Conservation (phyloP, 177 flowering plant species). For the Vitis hybrid region DNA sequence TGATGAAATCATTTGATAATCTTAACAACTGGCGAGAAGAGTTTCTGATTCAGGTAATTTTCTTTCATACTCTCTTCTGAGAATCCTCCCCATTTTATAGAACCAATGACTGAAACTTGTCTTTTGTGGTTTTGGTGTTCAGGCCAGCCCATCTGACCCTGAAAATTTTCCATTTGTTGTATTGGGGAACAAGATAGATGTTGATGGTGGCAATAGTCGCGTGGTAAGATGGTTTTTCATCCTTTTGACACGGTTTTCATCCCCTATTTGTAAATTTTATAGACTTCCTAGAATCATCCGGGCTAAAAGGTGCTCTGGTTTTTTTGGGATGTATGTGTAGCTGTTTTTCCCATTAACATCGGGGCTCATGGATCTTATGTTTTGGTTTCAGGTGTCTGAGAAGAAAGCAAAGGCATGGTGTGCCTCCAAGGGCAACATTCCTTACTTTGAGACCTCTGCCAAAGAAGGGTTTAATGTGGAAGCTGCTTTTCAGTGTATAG, state of each 20-base stretch:
- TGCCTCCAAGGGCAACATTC: conserved; percentile 67
- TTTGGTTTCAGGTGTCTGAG: conserved; percentile 43
- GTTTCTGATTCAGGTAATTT: conserved; percentile 44
- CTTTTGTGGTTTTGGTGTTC: conserved; percentile 16
- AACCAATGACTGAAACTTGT: conserved; percentile 1
- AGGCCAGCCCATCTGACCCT: conserved; percentile 62
- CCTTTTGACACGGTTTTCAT: not conserved
- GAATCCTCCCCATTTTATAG: not conserved
- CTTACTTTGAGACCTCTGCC: conserved; percentile 69
- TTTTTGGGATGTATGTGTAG: not conserved
- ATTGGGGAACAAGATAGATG: conserved; percentile 68
- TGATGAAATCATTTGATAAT: conserved; percentile 45
- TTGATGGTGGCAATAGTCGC: conserved; percentile 73
- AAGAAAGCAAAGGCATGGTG: conserved; percentile 68
- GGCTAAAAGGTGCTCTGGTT: not conserved
- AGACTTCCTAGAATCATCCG: not conserved
- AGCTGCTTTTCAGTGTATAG: conserved; percentile 65
- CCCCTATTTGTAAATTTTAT: not conserved
- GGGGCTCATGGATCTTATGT: not conserved
- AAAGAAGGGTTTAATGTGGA: conserved; percentile 64
- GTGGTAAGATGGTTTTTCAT: conserved; percentile 41
- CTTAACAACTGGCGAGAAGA: conserved; percentile 55
- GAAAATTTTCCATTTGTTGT: conserved; percentile 73
- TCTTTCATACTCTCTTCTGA: too few species aligned
- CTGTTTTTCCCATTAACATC: not conserved